phyloP scores from a whole-genome alignment of 306 rosid species.

The Inga leiocalycina region DNA sequence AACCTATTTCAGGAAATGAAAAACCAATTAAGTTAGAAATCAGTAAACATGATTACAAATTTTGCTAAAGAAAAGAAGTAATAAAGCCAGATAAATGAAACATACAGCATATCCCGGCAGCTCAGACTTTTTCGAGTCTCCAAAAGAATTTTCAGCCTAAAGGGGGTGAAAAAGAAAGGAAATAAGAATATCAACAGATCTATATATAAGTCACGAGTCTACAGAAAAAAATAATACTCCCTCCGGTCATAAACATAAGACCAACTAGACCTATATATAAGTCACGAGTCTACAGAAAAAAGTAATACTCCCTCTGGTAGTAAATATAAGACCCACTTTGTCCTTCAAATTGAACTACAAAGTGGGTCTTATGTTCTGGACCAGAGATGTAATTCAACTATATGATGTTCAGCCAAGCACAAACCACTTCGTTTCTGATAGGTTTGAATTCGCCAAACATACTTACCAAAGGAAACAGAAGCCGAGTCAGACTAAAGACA shows the following conservation, averaged over 20 bases:
- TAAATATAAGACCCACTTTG: too few species aligned
- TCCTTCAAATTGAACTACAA: too few species aligned
- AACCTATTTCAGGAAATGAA: slow-evolving; percentile 45
- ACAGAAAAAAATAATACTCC: not conserved
- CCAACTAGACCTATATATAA: too few species aligned
- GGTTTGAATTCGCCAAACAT: too few species aligned
- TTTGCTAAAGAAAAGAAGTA: slow-evolving; percentile 26
- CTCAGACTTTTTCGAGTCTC: slow-evolving; percentile 60
- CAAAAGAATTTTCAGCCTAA: slow-evolving; percentile 49
- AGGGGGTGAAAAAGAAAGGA: not conserved
- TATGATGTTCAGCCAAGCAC: not conserved
- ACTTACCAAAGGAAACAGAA: too few species aligned
- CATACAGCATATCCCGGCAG: slow-evolving; percentile 76
- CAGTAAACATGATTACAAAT: slow-evolving; percentile 10
- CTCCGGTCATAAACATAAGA: too few species aligned
- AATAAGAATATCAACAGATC: not conserved
- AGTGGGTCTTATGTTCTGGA: too few species aligned
- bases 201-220: not conserved
- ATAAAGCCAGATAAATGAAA: slow-evolving; percentile 20
- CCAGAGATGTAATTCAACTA: not conserved
- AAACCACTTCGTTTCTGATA: not conserved
- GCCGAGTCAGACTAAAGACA: too few species aligned
- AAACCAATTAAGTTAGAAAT: slow-evolving; percentile 12
- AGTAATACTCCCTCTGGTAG: not conserved
- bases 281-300: not conserved